Evolutionary conservation across 1,284 basidiomycete genomes (phyloP).

Genomic region (Melampsora americana): DNA sequence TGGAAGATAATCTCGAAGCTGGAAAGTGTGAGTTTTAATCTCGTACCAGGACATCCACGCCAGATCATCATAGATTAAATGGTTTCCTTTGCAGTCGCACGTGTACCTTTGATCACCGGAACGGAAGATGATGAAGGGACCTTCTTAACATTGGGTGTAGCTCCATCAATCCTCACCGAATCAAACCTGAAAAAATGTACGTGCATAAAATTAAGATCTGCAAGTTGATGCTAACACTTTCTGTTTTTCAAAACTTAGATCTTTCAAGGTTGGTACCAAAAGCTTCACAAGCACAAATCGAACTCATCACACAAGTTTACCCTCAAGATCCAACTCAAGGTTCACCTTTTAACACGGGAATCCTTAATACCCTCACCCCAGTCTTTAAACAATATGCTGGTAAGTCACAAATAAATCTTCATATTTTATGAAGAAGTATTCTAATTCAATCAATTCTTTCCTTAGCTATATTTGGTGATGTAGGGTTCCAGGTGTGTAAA

Average conservation of each 20-base stretch:
- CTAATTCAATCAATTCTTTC: neutral
- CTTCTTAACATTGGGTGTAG: conserved; percentile 17
- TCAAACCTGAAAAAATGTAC: conserved; percentile 22
- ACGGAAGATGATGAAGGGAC: conserved; percentile 32
- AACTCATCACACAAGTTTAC: conserved; percentile 6
- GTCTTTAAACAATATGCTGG: conserved; percentile 39
- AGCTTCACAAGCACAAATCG: conserved; percentile 8
- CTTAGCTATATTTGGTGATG: conserved; percentile 32
- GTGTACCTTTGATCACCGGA: conserved; percentile 27
- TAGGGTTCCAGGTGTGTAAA: conserved; percentile 29
- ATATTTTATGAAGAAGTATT: neutral
- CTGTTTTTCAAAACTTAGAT: neutral
- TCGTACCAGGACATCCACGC: neutral
- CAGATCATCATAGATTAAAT: neutral
- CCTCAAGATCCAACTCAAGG: conserved; percentile 31
- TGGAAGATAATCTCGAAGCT: conserved; percentile 18
- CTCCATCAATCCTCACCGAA: conserved; percentile 12
- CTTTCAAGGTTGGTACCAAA: conserved; percentile 16
- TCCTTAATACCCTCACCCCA: conserved; percentile 25
- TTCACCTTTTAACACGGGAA: conserved; percentile 29
- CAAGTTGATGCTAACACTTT: too few relatives aligned
- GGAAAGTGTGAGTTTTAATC: conserved; percentile 27
- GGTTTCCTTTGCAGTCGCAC: conserved; percentile 22
- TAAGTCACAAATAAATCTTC: neutral
- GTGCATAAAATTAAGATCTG: neutral